Base-by-base conservation (phyloP, 352 stramenopile genomes). In the Albugo candida region DNA sequence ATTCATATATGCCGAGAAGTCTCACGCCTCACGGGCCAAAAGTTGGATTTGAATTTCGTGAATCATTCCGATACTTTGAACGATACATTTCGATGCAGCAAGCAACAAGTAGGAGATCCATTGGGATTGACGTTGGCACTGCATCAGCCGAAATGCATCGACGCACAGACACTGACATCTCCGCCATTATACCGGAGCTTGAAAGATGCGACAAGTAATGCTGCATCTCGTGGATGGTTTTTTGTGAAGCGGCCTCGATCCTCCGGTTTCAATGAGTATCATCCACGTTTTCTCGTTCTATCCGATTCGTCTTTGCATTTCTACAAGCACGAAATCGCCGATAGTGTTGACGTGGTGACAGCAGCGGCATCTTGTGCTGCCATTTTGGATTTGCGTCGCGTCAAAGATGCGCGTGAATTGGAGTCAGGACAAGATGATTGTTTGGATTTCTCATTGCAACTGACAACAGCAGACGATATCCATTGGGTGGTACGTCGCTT, bases 241-340 rank as follows among this genome's bases (percentile, higher is more conserved):
- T 85, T 85, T 41, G 63, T 89, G 1, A 87, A 85, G 51, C 75
- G 79, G 16, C 74, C 79, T 11, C 60, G 63, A 0, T 64, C 61
- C n/a, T 54, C 64, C 0, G 79, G 79, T 5, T 58, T 83, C 47
- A 61, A 76, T 47, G 77, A 74, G 13, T 92, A 92, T 36, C 79
- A 89, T 46, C 70, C 76, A 5, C 68, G 79, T 1, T 92, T 89
- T 43, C 59, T 84, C n/a, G 75, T 92, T 43, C 59, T 92, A 4
- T 68, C 75, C 27, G 74, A 88, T 40, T 63, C 86, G 19, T 58
- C 78, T 36, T 54, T 92, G 0, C 55, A 87, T 46, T 59, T 89
- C 5, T 89, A 88, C 60, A 92, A 92, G 55, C 89, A 92, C 48
- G 74, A 92, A 50, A 71, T 86, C 27, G 59, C 81, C 2, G 70